Evolutionary conservation across 768 basidiomycete genomes (phyloP).

Genomic region (Exsudoporus frostii): DNA sequence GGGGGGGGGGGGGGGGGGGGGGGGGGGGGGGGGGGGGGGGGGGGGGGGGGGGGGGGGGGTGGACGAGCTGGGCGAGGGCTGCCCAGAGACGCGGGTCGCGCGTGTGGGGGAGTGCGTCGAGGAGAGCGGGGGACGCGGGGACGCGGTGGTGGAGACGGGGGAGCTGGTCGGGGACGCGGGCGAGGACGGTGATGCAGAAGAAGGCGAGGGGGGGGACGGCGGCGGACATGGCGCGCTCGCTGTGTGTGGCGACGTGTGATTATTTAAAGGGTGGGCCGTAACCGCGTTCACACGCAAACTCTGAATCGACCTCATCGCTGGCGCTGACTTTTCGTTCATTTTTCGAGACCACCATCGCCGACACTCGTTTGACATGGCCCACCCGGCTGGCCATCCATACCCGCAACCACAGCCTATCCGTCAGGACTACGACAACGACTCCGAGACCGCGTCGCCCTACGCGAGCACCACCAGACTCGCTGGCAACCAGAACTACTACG

Average conservation of each 20-base stretch:
- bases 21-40: no score
- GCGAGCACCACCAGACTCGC: conserved; percentile 58
- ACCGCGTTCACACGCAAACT: conserved; percentile 18
- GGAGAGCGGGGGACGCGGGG: conserved; percentile 42
- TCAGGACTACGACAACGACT: conserved; percentile 45
- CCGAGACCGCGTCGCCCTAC: conserved; percentile 53
- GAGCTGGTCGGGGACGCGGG: conserved; percentile 39
- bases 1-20: no score
- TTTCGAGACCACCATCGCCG: conserved; percentile 6
- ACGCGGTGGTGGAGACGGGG: conserved; percentile 33
- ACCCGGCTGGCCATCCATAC: conserved; percentile 39
- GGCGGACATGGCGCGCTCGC: background rate
- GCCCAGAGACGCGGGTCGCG: conserved; percentile 64
- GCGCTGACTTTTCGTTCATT: conserved; percentile 21
- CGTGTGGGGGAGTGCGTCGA: conserved; percentile 27
- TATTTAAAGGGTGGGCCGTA: background rate
- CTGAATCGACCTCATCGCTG: conserved; percentile 19
- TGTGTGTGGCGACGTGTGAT: background rate
- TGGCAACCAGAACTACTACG: conserved; percentile 37
- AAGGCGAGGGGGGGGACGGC: conserved; percentile 49
- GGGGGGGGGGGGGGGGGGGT: no score
- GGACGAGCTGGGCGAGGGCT: conserved; percentile 55
- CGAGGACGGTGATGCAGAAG: conserved; percentile 48
- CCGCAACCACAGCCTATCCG: conserved; percentile 31
- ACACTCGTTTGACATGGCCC: conserved; percentile 33